Evolutionary conservation across 1,139 yeast genomes (phyloP), one percentile per base, ranked within the genome.

Genomic region (Meyerozyma carpophila): DNA sequence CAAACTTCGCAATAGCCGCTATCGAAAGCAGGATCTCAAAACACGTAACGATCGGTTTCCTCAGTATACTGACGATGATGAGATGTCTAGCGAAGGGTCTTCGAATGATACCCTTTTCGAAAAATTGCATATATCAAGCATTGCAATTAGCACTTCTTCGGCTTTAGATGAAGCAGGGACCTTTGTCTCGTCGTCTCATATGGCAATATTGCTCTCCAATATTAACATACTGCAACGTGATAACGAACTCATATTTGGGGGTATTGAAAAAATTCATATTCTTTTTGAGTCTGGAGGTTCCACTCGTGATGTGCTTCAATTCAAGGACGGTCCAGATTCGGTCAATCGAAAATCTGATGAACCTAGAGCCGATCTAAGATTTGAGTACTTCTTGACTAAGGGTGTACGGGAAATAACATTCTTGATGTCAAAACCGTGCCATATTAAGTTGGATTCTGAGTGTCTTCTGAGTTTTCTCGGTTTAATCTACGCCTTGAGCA

Each of bases 291-390:
- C 32, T 0, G 46, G 57, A 14, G 63, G 63, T 1, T 46, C 46
- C 1, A 46, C 46, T 4, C 49, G 46, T 2, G 47, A 48, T 0
- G 42, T 66, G 0, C 58, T 70, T 40, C 46, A 54, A 31, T 56
- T 59, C 43, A 58, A 53, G 40, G 41, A 49, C 13, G 29, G 9
- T 20, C 6, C 26, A 8, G 37, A 34, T 8, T 16, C 14, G 14
- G 10, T 8, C 14, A 13, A 13, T 14, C 16, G 20, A 7, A 34
- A 34, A 25, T 5, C 25, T 9, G 25, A n/a, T 31, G 41, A 28
- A 13, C 43, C 59, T 0, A 70, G 70, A 40, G 74, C 77, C 5
- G 86, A 81, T 50, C 44, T 81, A 1, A 57, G 82, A 21, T 77
- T 81, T 53, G 85, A 81, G 51, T 68, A 70, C 42, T 52, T 58